phyloP scores from a whole-genome alignment of 208 protist species.

The Naegleria lovaniensis region DNA sequence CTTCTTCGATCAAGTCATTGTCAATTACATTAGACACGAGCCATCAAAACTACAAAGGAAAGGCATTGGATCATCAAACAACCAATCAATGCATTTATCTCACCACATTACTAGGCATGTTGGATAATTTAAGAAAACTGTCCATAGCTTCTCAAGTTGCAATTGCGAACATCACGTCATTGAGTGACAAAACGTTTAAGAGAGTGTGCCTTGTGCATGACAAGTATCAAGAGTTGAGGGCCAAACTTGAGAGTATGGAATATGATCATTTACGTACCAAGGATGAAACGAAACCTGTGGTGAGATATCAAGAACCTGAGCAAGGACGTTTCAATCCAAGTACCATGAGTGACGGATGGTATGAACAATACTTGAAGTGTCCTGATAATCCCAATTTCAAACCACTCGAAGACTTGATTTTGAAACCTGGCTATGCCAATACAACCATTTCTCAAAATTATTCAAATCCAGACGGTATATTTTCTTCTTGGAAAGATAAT shows the following conservation, averaged over 20 bases:
- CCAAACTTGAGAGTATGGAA: not conserved
- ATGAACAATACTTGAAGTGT: not conserved
- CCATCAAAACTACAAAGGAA: not conserved
- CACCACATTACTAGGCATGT: not conserved
- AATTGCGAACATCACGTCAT: not conserved
- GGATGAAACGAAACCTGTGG: not conserved
- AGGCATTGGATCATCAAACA: not conserved
- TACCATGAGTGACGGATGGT: not conserved
- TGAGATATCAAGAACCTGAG: not conserved
- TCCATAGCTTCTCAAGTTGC: not conserved
- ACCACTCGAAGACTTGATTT: not conserved
- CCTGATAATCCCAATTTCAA: not conserved
- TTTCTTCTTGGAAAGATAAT: not conserved
- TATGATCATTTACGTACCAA: too few relatives aligned
- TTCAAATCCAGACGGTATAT: not conserved
- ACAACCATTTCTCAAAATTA: not conserved
- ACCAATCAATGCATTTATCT: not conserved
- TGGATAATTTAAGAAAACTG: not conserved
- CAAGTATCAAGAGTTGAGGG: not conserved
- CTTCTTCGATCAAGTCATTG: too few relatives aligned
- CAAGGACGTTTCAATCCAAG: not conserved
- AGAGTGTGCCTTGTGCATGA: not conserved
- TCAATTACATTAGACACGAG: too few relatives aligned
- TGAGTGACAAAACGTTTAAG: not conserved
- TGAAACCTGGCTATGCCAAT: not conserved